phyloP scores from a whole-genome alignment of 495 filamentous ascomycete species.

The Mytilinidion resinicola region DNA sequence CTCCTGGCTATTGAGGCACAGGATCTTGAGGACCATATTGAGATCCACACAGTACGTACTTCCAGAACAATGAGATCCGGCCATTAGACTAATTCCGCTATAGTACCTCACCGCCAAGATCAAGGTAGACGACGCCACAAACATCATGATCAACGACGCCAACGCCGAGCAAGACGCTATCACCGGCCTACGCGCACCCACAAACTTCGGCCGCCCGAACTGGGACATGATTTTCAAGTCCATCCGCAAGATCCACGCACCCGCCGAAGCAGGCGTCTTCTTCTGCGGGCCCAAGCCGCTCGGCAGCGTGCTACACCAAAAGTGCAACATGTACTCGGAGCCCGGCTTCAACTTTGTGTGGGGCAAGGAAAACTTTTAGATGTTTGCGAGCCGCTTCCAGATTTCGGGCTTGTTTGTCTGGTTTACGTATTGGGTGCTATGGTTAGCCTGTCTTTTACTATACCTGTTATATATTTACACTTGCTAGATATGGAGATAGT shows the following conservation, averaged over 20 bases:
- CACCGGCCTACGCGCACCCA: constrained; percentile 66
- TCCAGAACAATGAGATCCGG: background rate
- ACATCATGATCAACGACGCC: constrained; percentile 80
- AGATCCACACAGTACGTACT: constrained; percentile 52
- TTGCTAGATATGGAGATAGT: background rate
- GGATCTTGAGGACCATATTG: constrained; percentile 71
- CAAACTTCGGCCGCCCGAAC: constrained; percentile 71
- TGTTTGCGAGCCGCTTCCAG: background rate
- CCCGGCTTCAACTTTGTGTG: constrained; percentile 64
- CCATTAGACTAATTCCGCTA: constrained; percentile 4
- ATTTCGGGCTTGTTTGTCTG: background rate
- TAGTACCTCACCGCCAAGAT: constrained; percentile 68
- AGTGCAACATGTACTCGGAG: constrained; percentile 72
- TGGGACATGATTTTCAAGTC: constrained; percentile 76
- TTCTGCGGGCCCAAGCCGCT: constrained; percentile 72
- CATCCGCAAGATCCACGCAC: constrained; percentile 62
- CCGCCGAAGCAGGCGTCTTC: constrained; percentile 72
- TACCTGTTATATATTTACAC: constrained; percentile 1
- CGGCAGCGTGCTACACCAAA: constrained; percentile 62
- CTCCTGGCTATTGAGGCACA: constrained; percentile 76
- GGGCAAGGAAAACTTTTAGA: constrained; percentile 74
- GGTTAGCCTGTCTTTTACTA: background rate
- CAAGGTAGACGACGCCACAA: constrained; percentile 70
- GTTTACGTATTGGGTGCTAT: background rate
- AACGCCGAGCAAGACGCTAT: constrained; percentile 73